Percentiles rank a stretch among this genome's conserved stretches.
Conservation (phyloP, 495 filamentous ascomycete species). For the Chaetomium cochliodes region DNA sequence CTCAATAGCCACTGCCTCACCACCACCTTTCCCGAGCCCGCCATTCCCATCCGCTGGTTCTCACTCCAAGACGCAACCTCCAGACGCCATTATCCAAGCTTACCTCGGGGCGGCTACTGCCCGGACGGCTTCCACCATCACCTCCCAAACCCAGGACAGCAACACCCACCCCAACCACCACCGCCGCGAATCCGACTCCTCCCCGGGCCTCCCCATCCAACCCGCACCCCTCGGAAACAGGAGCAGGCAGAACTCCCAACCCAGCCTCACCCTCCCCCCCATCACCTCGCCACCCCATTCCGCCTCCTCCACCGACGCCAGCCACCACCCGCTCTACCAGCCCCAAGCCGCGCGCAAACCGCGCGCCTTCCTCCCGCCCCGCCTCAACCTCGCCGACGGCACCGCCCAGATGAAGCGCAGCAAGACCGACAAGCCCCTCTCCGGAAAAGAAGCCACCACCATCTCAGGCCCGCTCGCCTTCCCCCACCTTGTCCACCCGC, state of each 20-base stretch:
- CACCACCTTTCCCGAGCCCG: conserved; percentile 7
- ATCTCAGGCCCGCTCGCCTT: conserved; percentile 33
- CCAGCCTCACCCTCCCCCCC: background rate
- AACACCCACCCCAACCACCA: background rate
- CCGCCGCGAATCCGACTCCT: background rate
- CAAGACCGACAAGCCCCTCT: conserved; percentile 19
- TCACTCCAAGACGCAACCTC: conserved; percentile 5
- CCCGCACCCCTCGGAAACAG: background rate
- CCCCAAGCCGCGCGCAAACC: background rate
- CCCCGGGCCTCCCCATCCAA: conserved; percentile 1
- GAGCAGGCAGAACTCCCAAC: background rate
- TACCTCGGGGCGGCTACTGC: background rate
- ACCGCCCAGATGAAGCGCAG: background rate
- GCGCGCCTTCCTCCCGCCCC: conserved; percentile 8
- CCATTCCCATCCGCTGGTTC: conserved; percentile 5
- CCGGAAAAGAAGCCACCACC: conserved; percentile 23
- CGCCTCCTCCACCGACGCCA: conserved; percentile 6
- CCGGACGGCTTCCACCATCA: background rate
- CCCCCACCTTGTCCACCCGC: conserved; percentile 20
- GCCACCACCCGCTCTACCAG: background rate
- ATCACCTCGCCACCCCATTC: conserved; percentile 7
- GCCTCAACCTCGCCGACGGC: conserved; percentile 13
- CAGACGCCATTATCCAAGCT: conserved; percentile 16
- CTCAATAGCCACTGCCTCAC: conserved; percentile 11
- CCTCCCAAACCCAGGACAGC: background rate